phyloP scores from a whole-genome alignment of 2,329 filamentous ascomycete genomes.

The Paraconiothyrium brasiliense region DNA sequence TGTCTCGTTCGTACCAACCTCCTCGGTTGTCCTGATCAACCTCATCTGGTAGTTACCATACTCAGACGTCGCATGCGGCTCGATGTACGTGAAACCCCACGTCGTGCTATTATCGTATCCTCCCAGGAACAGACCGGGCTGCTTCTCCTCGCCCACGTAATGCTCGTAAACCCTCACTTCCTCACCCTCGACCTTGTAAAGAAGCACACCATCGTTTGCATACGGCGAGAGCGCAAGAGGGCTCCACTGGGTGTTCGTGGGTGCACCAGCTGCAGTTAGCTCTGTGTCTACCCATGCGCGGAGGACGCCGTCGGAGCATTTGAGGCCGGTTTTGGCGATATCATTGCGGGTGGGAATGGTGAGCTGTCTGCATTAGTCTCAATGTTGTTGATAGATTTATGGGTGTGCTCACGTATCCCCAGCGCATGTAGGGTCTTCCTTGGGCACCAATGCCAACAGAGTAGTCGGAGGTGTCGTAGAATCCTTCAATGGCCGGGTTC shows the following conservation, averaged over 20 bases:
- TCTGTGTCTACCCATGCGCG: conserved; percentile 21
- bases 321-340: conserved; percentile 26
- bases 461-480: conserved; percentile 22
- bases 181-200: conserved; percentile 28
- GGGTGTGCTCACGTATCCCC: conserved; percentile 22
- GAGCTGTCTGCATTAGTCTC: conserved; percentile 20
- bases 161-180: conserved; percentile 31
- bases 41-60: conserved; percentile 27
- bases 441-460: conserved; percentile 13
- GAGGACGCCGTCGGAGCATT: conserved; percentile 25
- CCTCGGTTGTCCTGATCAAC: conserved; percentile 24
- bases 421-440: conserved; percentile 25
- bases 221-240: conserved; percentile 24
- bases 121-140: conserved; percentile 31
- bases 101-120: conserved; percentile 28
- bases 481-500: conserved; percentile 27
- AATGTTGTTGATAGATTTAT: background rate
- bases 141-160: conserved; percentile 29
- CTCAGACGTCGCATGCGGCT: conserved; percentile 16
- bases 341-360: conserved; percentile 27
- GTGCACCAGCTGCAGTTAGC: conserved; percentile 22
- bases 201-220: conserved; percentile 24
- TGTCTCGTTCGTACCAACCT: conserved; percentile 26
- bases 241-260: conserved; percentile 24
- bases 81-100: conserved; percentile 32